Base-by-base conservation (phyloP, 768 basidiomycete species). In the Hortiboletus campestris region DNA sequence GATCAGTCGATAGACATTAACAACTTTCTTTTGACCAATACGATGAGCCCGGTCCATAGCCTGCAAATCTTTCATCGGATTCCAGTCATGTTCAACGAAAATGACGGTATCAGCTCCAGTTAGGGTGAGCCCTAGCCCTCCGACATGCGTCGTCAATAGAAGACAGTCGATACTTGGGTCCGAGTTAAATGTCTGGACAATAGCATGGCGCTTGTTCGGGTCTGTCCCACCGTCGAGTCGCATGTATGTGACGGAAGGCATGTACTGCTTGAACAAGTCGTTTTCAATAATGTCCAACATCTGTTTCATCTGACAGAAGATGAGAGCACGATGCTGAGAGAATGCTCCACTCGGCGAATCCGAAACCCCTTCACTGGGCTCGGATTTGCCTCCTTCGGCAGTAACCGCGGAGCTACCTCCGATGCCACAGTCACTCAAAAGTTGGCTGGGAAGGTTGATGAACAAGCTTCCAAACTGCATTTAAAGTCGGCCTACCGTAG, bases 81-180 rank as follows among this genome's bases (percentile, higher is more conserved):
- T 99, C 97, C 97, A 99, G 70, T 99, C 97, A 65, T 99, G 97
- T 69, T 99, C 97, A 49, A 99, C 93, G 65, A 99, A 99, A 60
- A 99, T 97, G 55, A 99, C 97, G 1, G 97, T 99, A 69, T 99
- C 97, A 8, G 97, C 97, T 20, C 97, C 96, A 0, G 97, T 99
- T 60, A 99, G 75, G 19, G 96, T 99, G 67, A 99, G 75, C 8
- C 97, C 97, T 28, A 99, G 76, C 3, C 97, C 97, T 53, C 97
- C 97, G 43, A 99, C 96, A 63, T 95, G 94, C 0, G 97, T 99
- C 1, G 97, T 99, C 53, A 99, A 79, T 11, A 99, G 78, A 17
- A 99, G 79, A 59, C 94, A 95, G 71, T 99, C 97, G 61, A 99
- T 98, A 63, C 92, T 94, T 0, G 97, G 96, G 70, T 99, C 97